Evolutionary conservation across 495 filamentous ascomycete species (phyloP).

Genomic region (Aspergillus diversus): DNA sequence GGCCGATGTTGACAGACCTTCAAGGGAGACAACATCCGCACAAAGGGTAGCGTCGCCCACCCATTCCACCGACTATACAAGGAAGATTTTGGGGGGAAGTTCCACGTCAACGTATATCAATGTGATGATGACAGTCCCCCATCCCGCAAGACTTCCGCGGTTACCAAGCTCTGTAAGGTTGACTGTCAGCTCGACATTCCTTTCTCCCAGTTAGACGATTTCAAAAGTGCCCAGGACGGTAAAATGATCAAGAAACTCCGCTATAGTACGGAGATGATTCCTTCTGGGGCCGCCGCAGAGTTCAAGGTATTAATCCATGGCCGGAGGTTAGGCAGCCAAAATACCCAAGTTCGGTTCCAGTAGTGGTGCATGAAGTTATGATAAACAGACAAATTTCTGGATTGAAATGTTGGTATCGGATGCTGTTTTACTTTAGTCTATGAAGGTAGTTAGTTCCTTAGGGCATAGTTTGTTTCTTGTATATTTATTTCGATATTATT

Average conservation of each 20-base stretch:
- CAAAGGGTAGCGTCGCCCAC: constrained; percentile 1
- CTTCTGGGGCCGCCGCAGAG: constrained; percentile 4
- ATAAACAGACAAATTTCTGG: too few relatives aligned
- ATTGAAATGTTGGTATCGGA: too few relatives aligned
- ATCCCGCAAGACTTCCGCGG: not conserved
- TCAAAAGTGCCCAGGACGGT: constrained; percentile 5
- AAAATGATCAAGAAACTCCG: constrained; percentile 9
- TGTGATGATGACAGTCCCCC: constrained; percentile 9
- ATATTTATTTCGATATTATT: too few relatives aligned
- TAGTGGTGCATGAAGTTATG: too few relatives aligned
- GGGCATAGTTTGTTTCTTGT: too few relatives aligned
- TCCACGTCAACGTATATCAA: constrained; percentile 8
- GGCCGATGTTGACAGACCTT: not conserved
- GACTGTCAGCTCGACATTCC: constrained; percentile 5
- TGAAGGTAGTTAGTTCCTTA: too few relatives aligned
- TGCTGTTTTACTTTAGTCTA: too few relatives aligned
- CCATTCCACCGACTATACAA: constrained; percentile 8
- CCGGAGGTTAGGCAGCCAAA: too few relatives aligned
- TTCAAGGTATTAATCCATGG: constrained; percentile 7
- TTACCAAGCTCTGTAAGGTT: constrained; percentile 1
- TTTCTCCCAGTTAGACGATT: constrained; percentile 8
- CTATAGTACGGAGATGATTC: constrained; percentile 14
- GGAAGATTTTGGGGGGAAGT: constrained; percentile 4
- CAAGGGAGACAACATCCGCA: constrained; percentile 14
- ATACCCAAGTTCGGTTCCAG: too few relatives aligned